Evolutionary conservation across 768 basidiomycete genomes (phyloP), one percentile per base, ranked within the genome.

Genomic region (Leccinum aurantiacum): DNA sequence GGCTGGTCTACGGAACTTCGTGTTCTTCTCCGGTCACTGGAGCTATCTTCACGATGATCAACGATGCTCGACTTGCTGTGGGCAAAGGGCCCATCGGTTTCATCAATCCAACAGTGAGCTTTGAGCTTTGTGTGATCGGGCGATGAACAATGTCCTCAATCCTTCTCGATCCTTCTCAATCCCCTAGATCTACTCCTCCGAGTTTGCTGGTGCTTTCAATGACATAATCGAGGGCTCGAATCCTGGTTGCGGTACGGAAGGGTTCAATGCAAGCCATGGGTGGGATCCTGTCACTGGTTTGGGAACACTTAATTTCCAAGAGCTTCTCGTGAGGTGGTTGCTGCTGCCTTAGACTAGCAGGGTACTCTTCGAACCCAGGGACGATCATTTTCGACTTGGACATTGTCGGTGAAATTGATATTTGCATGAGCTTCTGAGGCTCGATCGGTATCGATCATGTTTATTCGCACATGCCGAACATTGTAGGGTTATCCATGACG

Each of bases 271-370:
- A 4, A 58, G 65, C 2, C 4, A 9, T 3, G 70, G 80, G 29
- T 82, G 79, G 79, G 79, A 79, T 63, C 77, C 80, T 22, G 80
- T 79, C 15, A 76, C 78, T 13, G 82, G 82, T 19, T 63, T 81
- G n/a, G 81, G 80, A 2, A 81, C 78, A 7, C 81, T 80, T 8
- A 77, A 76, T 53, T 76, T 80, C 57, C 74, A 75, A 5, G 59
- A 71, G 50, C 66, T 82, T 24, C 71, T 80, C 15, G 73, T 72
- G 37, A 69, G 66, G 57, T 79, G 78, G 77, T 33, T 80, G 46
- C 24, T 4, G 0, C 19, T 69, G 17, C 67, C 67, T 24, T 68
- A 65, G 53, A 44, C 3, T 22, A 2, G 25, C 17, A 1, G 19
- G 4, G 17, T 25, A 3, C 31, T 22, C n/a, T 17, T 50, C 11